These are phyloP conservation scores for Francoa sonchifolia DNA, from an alignment of 441 rosid species.

Conservation along the genomic window DNA sequence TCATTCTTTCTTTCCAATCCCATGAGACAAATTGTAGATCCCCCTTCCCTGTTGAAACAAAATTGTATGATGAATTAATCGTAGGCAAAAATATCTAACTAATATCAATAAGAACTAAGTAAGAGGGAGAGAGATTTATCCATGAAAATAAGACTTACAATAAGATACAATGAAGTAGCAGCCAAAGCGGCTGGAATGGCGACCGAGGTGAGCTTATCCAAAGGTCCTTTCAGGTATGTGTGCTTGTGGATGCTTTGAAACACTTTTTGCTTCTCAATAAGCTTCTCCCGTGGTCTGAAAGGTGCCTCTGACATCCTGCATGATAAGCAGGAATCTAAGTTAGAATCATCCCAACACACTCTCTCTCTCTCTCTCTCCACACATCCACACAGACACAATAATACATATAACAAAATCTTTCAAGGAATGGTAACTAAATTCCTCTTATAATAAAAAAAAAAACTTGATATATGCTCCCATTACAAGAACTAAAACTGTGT, in stretches of 20 bases:
- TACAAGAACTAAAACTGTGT: too few species aligned
- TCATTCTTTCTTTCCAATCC: constrained; percentile 12
- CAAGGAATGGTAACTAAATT: too few species aligned
- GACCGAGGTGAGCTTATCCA: constrained; percentile 16
- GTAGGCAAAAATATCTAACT: too few species aligned
- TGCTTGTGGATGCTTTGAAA: constrained; percentile 16
- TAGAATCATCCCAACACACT: too few species aligned
- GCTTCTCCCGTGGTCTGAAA: constrained; percentile 16
- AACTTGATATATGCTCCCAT: too few species aligned
- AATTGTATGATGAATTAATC: not conserved
- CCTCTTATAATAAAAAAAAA: too few species aligned
- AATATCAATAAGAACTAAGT: too few species aligned
- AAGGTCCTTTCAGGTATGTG: constrained; percentile 17
- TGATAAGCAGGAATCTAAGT: not conserved
- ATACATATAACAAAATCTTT: too few species aligned
- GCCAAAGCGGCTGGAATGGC: constrained; percentile 15
- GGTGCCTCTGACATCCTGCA: constrained; percentile 13
- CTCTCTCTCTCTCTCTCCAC: too few species aligned
- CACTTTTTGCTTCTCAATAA: constrained; percentile 16
- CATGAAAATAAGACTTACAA: constrained; percentile 1
- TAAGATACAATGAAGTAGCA: constrained; percentile 6
- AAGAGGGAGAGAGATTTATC: too few species aligned
- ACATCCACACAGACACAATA: too few species aligned
- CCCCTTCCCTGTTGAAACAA: constrained; percentile 9
- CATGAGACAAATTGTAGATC: constrained; percentile 15